Conservation (phyloP, 1,284 basidiomycete species). For the Cryptococcus neoformans region DNA sequence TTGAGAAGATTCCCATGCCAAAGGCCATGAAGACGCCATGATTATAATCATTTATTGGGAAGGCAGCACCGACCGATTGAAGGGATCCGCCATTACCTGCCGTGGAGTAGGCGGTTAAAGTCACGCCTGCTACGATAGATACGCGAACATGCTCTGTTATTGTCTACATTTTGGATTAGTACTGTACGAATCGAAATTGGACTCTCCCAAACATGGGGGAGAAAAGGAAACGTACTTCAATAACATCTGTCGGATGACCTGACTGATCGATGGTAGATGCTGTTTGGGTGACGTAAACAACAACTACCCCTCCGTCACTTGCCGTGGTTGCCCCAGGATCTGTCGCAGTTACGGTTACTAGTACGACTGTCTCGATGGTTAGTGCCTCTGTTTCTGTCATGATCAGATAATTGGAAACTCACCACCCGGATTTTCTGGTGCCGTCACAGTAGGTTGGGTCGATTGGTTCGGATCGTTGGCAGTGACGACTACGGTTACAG, state of each 20-base stretch:
- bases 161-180: slow-evolving; percentile 6
- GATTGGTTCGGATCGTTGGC: slow-evolving; percentile 5
- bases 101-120: slow-evolving; percentile 10
- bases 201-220: not conserved
- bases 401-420: not conserved
- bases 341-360: slow-evolving; percentile 22
- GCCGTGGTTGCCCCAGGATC: slow-evolving; percentile 16
- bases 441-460: not conserved
- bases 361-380: slow-evolving; percentile 1
- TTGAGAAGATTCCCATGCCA: not conserved
- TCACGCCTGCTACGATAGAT: slow-evolving; percentile 10
- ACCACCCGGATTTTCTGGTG: not conserved
- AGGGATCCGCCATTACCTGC: slow-evolving; percentile 12
- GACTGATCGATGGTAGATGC: slow-evolving; percentile 7
- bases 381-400: not conserved
- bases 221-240: slow-evolving; percentile 7
- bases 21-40: not conserved
- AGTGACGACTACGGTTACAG: slow-evolving; percentile 19
- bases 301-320: slow-evolving; percentile 16
- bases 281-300: slow-evolving; percentile 18
- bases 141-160: slow-evolving; percentile 13
- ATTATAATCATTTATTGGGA: not conserved
- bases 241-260: slow-evolving; percentile 2
- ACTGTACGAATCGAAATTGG: not conserved
- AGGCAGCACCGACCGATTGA: not conserved